Base-by-base conservation (phyloP, 2,329 filamentous ascomycete species). In the Calonectria naviculata region DNA sequence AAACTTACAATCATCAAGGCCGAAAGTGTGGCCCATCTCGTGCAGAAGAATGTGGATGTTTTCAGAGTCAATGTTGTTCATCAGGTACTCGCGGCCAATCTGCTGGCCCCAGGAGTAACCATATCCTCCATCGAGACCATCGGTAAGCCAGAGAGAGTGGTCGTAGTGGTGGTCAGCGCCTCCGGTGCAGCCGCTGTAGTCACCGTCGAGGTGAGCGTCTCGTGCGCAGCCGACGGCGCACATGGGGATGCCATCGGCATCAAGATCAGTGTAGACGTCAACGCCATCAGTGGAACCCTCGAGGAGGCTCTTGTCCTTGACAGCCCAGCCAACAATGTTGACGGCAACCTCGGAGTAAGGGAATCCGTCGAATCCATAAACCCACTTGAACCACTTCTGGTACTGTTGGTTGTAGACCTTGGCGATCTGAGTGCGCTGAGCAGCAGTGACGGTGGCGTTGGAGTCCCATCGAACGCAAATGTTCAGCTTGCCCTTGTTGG, bases 71-170 rank as follows among this genome's bases (percentile, higher is more conserved):
- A 87, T 67, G 29, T 80, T 80, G 13, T 80, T 68, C 77, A 87
- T 79, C 74, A 87, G 85, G 74, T 86, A 86, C 72, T 86, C 84
- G 10, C 79, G 79, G 5, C 81, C 84, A 56, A 86, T 77, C n/a
- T 83, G 78, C 74, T 87, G 84, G 28, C 85, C 85, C 84, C 85
- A 87, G 71, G 85, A 83, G 46, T 84, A 84, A 31, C 85, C 85
- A 5, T 81, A 82, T 42, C 85, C 85, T 38, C 85, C 85, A 1
- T 75, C 67, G 64, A 87, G 81, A 5, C 84, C 85, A 31, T 84
- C 83, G 0, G 84, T 86, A 13, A 87, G 79, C 85, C 85, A 87
- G 28, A 87, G 81, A 38, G 82, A 84, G 68, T 84, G 78, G 70
- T 87, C 84, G 61, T 85, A 87, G 74, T 85, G 84, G 4, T 78